A percentile compares a stretch with the other conserved stretches of the same genome.
Evolutionary conservation across 2,329 filamentous ascomycete species (phyloP).

Genomic region (Trichoderma atrobrunneum): DNA sequence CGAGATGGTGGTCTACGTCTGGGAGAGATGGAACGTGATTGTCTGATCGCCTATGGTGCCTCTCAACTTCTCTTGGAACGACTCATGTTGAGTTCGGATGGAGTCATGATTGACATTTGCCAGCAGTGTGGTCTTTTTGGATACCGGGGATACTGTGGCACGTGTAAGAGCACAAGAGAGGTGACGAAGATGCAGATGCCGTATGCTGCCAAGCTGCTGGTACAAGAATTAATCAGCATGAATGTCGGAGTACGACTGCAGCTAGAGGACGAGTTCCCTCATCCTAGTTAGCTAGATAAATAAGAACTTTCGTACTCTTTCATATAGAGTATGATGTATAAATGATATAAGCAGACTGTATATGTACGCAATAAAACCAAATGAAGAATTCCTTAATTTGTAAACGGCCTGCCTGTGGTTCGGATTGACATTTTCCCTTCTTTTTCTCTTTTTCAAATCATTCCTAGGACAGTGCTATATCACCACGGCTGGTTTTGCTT

Average conservation of each 20-base stretch:
- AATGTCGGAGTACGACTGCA: slow-evolving; percentile 93
- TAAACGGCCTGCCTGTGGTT: neutral
- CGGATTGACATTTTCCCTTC: neutral
- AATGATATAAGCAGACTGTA: neutral
- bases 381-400: neutral
- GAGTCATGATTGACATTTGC: slow-evolving; percentile 88
- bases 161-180: slow-evolving; percentile 78
- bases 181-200: slow-evolving; percentile 95
- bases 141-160: slow-evolving; percentile 91
- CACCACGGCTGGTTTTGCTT: neutral
- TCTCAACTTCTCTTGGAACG: slow-evolving; percentile 88
- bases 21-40: slow-evolving; percentile 99
- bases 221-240: slow-evolving; percentile 97
- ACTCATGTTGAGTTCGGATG: slow-evolving; percentile 91
- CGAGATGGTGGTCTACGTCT: slow-evolving; percentile 87
- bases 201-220: slow-evolving; percentile 92
- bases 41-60: slow-evolving; percentile 93
- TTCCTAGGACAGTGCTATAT: neutral
- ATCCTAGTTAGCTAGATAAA: slow-evolving; percentile 41
- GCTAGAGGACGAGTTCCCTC: slow-evolving; percentile 90
- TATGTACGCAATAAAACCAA: slow-evolving; percentile 2
- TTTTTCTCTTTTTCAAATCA: neutral
- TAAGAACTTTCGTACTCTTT: neutral
- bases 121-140: slow-evolving; percentile 93
- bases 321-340: neutral